Evolutionary conservation across 768 basidiomycete species (phyloP).

Genomic region (Coprinellus micaceus): DNA sequence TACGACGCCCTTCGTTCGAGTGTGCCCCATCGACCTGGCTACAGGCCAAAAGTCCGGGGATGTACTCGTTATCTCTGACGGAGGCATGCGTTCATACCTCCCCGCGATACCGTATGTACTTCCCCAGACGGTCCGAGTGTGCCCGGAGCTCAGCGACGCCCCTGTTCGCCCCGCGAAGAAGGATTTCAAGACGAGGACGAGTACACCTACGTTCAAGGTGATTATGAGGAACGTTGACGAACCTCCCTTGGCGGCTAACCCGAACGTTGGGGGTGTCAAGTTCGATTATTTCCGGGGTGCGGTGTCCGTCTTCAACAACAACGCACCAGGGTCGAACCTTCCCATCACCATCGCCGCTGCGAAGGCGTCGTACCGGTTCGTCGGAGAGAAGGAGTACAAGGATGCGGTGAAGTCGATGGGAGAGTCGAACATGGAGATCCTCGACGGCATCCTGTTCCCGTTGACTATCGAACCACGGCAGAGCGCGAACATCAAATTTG

Average conservation of each 20-base stretch:
- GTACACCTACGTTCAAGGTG: constrained; percentile 25
- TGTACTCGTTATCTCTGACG: constrained; percentile 30
- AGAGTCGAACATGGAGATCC: constrained; percentile 17
- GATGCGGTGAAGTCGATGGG: constrained; percentile 20
- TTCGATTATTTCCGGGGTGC: constrained; percentile 31
- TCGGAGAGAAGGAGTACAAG: constrained; percentile 31
- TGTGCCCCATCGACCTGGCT: constrained; percentile 35
- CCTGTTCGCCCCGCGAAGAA: constrained; percentile 29
- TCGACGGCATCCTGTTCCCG: constrained; percentile 25
- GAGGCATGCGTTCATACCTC: constrained; percentile 34
- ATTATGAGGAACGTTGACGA: constrained; percentile 33
- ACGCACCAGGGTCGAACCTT: constrained; percentile 27
- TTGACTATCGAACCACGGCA: constrained; percentile 37
- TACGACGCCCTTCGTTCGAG: constrained; percentile 27
- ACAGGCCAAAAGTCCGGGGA: constrained; percentile 35
- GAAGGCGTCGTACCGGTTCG: constrained; percentile 31
- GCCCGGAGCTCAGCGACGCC: constrained; percentile 29
- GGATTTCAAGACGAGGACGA: constrained; percentile 35
- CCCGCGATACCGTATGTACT: constrained; percentile 30
- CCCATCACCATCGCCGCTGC: constrained; percentile 33
- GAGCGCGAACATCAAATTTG: constrained; percentile 27
- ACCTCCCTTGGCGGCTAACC: constrained; percentile 34
- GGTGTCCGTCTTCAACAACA: constrained; percentile 37
- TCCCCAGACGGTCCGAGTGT: constrained; percentile 29
- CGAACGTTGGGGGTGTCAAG: constrained; percentile 20